These are phyloP conservation scores for Collybia nuda DNA, from an alignment of 768 basidiomycete genomes.

Conservation along the genomic window DNA sequence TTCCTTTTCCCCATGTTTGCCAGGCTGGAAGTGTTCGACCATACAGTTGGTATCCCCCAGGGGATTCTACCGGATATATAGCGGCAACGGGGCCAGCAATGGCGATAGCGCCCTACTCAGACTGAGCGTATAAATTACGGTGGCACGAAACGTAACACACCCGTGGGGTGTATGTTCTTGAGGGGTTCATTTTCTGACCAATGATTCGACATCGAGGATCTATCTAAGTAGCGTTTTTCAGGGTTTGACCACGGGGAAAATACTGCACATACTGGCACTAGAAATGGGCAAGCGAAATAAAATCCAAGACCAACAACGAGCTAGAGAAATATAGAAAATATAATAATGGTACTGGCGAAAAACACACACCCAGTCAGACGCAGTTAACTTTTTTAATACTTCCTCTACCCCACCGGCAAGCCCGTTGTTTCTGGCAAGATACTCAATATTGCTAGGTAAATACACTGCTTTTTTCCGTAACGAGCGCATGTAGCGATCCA, in stretches of 20 bases:
- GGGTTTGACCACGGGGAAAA: background rate
- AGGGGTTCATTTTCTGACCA: conserved; percentile 77
- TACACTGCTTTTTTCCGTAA: conserved; percentile 60
- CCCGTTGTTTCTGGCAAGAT: conserved; percentile 64
- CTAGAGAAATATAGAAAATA: conserved; percentile 23
- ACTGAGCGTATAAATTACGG: background rate
- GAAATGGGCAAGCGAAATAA: conserved; percentile 63
- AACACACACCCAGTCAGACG: conserved; percentile 46
- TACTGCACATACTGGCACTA: conserved; percentile 47
- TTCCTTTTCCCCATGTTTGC: conserved; percentile 60
- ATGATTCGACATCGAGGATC: conserved; percentile 58
- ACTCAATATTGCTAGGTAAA: conserved; percentile 67
- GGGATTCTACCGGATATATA: conserved; percentile 64
- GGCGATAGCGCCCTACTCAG: conserved; percentile 60
- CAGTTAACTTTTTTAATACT: conserved; percentile 43
- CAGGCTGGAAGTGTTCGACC: conserved; percentile 65
- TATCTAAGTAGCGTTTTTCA: conserved; percentile 32
- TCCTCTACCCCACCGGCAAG: conserved; percentile 41
- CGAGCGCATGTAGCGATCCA: conserved; percentile 55
- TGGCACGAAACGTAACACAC: conserved; percentile 27
- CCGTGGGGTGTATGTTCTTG: conserved; percentile 62
- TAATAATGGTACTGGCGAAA: background rate
- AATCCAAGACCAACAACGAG: conserved; percentile 64
- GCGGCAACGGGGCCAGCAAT: conserved; percentile 67
- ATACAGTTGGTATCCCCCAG: conserved; percentile 61